These are phyloP conservation scores for Flaveria trinervia DNA, from an alignment of 129 eudicot genomes.

Conservation along the genomic window DNA sequence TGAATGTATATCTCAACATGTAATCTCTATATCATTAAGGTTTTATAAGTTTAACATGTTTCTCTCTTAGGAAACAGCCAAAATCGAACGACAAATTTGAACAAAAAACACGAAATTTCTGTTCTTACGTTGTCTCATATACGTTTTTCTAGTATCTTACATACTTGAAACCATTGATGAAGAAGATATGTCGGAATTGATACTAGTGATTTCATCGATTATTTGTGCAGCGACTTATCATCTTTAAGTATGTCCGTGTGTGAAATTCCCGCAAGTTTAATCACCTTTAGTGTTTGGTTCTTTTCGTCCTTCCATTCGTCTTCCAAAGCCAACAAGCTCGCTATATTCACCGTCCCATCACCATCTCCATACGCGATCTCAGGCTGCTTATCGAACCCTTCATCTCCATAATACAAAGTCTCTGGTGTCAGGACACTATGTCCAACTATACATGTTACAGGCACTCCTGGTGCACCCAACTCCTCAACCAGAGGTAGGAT, in stretches of 20 bases:
- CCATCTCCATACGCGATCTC: constrained; percentile 78
- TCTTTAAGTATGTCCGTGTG: constrained; percentile 62
- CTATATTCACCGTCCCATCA: constrained; percentile 90
- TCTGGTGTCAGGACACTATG: constrained; percentile 64
- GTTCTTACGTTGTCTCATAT: background rate
- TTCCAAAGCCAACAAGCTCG: constrained; percentile 66
- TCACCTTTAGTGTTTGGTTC: constrained; percentile 50
- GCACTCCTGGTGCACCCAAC: constrained; percentile 52
- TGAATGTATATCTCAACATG: no score
- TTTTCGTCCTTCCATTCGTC: constrained; percentile 44
- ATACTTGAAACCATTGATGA: background rate
- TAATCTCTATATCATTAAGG: no score
- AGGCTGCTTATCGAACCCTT: constrained; percentile 77
- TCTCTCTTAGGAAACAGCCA: no score
- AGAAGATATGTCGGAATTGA: constrained; percentile 36
- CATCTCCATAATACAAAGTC: constrained; percentile 64
- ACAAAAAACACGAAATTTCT: no score
- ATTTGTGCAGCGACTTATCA: constrained; percentile 37
- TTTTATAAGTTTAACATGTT: no score
- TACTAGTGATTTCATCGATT: constrained; percentile 35
- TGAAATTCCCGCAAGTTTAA: constrained; percentile 59
- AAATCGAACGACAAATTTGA: no score
- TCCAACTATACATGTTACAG: constrained; percentile 74
- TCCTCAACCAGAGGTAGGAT: constrained; percentile 58
- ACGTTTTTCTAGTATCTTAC: constrained; percentile 3